Base-by-base conservation (phyloP, 2,329 filamentous ascomycete species). In the Celoporthe dispersa region DNA sequence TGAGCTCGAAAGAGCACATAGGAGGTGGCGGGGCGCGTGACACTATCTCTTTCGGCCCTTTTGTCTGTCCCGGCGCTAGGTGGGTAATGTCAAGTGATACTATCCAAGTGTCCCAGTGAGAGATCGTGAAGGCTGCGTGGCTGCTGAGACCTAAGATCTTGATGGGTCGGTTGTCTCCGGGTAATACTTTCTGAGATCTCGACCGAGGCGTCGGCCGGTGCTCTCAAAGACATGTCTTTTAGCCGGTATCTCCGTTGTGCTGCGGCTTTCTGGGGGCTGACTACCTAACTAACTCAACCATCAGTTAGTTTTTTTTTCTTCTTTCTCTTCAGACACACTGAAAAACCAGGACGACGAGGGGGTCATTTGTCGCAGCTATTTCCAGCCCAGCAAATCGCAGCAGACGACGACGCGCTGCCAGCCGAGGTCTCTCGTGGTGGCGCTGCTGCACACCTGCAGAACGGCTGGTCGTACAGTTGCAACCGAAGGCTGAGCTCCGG, bases 21-120 rank as follows among this genome's bases (percentile, higher is more conserved):
- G 57, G 9, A 19, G 14, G 22, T 37, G 57, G 33, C 22, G 53
- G 25, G 14, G 22, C 33, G 19, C 57, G 57, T 37, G 57, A 37
- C 31, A 59, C 31, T 16, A 59, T 60, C 57, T 19, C 57, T n/a
- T 60, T 60, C 33, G 57, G 57, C 57, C 57, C 57, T 60, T 60
- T 60, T 60, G 57, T 12, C 33, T n/a, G 57, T 2, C 9, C 22
- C 22, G 31, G 33, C 53, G 57, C 33, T 33, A 22, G 33, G 57
- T 31, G 31, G 31, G 12, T 14, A 22, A 37, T 22, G 19, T 60
- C 31, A 9, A 60, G 31, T 60, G 31, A 2, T 14, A 33, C 22
- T 11, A 19, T 60, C n/a, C 31, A 33, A 60, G 33, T n/a, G 5
- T 35, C 14, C 7, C 19, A 60, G 33, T 60, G 57, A 19, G 22